Evolutionary conservation across 176 grass and related monocot genomes (phyloP).

Genomic region (Carex littledalei): DNA sequence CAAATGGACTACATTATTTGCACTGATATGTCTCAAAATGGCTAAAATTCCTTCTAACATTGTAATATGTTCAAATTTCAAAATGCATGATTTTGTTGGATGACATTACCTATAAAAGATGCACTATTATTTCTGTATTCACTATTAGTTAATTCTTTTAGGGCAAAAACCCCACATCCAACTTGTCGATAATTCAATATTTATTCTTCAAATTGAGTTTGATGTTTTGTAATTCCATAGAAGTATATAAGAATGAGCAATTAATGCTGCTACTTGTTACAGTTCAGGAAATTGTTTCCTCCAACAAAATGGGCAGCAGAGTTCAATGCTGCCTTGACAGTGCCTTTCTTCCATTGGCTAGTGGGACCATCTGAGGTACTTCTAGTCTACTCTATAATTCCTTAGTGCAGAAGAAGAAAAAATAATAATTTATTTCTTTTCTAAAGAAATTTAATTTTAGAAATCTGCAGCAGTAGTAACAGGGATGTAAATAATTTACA

Average conservation of each 20-base stretch:
- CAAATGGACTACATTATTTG: background rate
- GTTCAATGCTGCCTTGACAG: constrained; percentile 88
- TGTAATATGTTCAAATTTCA: background rate
- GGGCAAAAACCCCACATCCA: too few relatives aligned
- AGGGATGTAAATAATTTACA: background rate
- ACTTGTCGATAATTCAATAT: background rate
- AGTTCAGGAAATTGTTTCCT: constrained; percentile 84
- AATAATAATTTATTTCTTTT: background rate
- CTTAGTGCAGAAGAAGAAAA: background rate
- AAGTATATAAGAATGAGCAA: background rate
- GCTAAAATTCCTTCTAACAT: too few relatives aligned
- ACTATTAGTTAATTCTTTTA: too few relatives aligned
- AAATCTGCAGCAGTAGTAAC: background rate
- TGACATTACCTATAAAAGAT: background rate
- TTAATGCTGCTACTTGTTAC: constrained; percentile 7
- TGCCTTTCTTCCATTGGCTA: constrained; percentile 93
- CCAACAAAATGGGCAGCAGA: constrained; percentile 72
- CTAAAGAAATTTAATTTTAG: background rate
- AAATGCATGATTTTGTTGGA: background rate
- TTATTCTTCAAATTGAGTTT: background rate
- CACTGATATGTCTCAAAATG: background rate
- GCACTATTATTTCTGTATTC: background rate
- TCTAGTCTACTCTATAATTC: background rate
- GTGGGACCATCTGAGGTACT: constrained; percentile 77
- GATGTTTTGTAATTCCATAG: background rate